Evolutionary conservation across 176 grass and related monocot genomes (phyloP), one percentile per base, ranked within the genome.

Genomic region (Secale cereale): DNA sequence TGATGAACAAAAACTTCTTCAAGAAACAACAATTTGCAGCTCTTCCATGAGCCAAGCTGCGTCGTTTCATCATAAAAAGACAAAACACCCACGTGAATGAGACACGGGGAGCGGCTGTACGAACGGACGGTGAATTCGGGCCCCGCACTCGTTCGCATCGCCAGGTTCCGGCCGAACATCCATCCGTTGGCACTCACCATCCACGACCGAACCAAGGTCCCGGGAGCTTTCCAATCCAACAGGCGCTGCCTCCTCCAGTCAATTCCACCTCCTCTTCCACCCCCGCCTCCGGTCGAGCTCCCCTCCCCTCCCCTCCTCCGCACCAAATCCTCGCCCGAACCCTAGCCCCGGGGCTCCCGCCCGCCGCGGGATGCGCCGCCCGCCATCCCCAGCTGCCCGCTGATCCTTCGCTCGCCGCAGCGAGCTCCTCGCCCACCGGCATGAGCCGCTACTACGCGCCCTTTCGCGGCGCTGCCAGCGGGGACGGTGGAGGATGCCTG

Each of bases 401-500:
- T 92, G 80, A 92, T 70, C 77, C 74, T 32, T 63, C 11, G 59
- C 35, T 6, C 54, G 35, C 64, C 0, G 65, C 86, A 81, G 65
- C 35, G 13, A 50, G 78, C 61, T 81, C 87, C 70, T 71, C 59
- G 71, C 33, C 70, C 32, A 48, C 72, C 82, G 88, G 76, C 57
- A 86, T 93, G 87, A 74, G 77, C 79, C 91, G 86, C 82, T 65
- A 82, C 82, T 59, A 82, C 70, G 46, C 56, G 0, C 60, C 43
- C 74, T 69, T 78, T 73, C 74, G 26, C 83, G 36, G 54, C 80
- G 74, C 59, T 52, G 80, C 78, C 82, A 77, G 74, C 45, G 83
- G 88, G 5, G 83, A 86, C 29, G 74, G 65, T 10, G 26, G 83
- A 32, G 91, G 88, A 48, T 94, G 91, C 88, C 91, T 97, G 70